Percentiles rank a stretch among this genome's conserved stretches.
Evolutionary conservation across 2,329 filamentous ascomycete species (phyloP).

Genomic region (Trichoderma asperellum): DNA sequence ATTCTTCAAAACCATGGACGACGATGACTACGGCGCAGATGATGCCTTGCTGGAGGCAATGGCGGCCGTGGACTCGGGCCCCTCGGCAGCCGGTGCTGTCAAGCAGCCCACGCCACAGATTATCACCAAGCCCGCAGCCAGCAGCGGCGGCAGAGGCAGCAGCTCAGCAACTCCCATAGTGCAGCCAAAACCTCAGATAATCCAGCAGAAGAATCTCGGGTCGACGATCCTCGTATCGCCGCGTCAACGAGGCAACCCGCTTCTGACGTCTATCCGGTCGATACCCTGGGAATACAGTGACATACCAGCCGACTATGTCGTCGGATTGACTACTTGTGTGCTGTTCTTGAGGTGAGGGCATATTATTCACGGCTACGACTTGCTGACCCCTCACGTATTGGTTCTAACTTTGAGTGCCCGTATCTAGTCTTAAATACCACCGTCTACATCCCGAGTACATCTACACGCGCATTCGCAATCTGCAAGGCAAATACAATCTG

Average conservation of each 20-base stretch:
- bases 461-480: slow-evolving; percentile 83
- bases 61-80: slow-evolving; percentile 50
- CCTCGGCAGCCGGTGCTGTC: slow-evolving; percentile 46
- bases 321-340: slow-evolving; percentile 85
- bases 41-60: slow-evolving; percentile 61
- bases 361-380: neutral
- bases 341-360: slow-evolving; percentile 71
- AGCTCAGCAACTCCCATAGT: slow-evolving; percentile 62
- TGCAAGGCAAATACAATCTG: slow-evolving; percentile 84
- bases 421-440: slow-evolving; percentile 82
- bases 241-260: slow-evolving; percentile 92
- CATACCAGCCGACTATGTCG: slow-evolving; percentile 90
- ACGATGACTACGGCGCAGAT: slow-evolving; percentile 62
- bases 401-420: slow-evolving; percentile 10
- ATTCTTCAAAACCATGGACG: slow-evolving; percentile 44
- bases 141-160: slow-evolving; percentile 39
- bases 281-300: slow-evolving; percentile 96
- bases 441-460: slow-evolving; percentile 97
- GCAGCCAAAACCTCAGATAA: slow-evolving; percentile 86
- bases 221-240: slow-evolving; percentile 88
- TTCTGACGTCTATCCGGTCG: slow-evolving; percentile 78
- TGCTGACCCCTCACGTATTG: neutral
- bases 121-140: slow-evolving; percentile 53
- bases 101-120: slow-evolving; percentile 59
- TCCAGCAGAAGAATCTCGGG: slow-evolving; percentile 66